Base-by-base conservation (phyloP, 805 yeast species). In the Metschnikowia gruessii region DNA sequence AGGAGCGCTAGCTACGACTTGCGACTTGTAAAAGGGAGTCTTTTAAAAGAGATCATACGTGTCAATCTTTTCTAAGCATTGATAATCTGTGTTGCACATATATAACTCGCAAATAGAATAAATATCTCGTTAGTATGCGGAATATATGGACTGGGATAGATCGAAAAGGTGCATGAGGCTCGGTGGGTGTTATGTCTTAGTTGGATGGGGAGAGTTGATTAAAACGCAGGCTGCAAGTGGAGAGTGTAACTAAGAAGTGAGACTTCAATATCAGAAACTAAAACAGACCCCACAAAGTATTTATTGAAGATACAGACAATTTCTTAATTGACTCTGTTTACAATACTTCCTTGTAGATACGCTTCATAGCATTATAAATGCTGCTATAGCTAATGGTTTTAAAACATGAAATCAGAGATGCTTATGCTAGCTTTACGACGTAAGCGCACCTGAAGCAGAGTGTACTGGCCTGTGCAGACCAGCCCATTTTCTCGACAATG, bases 371-470 rank as follows among this genome's bases (percentile, higher is more conserved):
- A 10, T 26, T 10, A 26, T 26, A 8, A 26, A 26, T 7, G 28
- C 28, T 26, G 12, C 28, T 26, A 26, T 10, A 10, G 28, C 24
- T 10, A 26, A 8, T 26, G 5, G 9, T 30, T 30, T 30, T n/a
- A 4, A 30, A 15, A 10, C 17, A 30, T n/a, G 9, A 11, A 5
- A 6, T 28, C n/a, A 22, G 12, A 17, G 30, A 17, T 34, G 46
- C 35, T 39, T 34, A 29, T 44, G 40, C 42, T 28, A n/a, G 40
- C 34, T 45, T 40, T 40, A 36, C 48, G 48, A 36, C 40, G 31
- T 11, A 29, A 22, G 33, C 29, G 48, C 48, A 45, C 33, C 42
- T 21, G 29, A 30, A 37, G 48, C 48, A 39, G 48, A 44, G 43
- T 29, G 43, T 29, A 44, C 38, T 19, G 11, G 31, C 18, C 17